Conservation (phyloP, 345 rosid species). For the Cardamine occulta region DNA sequence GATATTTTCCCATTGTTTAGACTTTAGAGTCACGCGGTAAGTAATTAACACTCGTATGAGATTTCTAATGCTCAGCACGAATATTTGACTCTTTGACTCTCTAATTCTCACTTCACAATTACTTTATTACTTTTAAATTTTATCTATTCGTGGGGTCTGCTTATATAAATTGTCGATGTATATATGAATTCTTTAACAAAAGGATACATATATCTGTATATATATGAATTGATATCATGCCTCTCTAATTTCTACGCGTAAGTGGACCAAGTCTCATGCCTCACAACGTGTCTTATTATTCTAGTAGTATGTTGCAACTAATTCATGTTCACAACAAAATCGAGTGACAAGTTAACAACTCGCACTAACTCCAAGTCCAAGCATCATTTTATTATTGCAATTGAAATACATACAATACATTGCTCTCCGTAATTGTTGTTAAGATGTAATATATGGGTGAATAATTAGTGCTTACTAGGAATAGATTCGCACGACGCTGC, state of each 20-base stretch:
- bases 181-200: too few species aligned
- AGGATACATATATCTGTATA: neutral
- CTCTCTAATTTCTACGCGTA: conserved; percentile 26
- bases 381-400: neutral
- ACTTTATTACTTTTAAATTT: neutral
- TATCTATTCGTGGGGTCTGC: neutral
- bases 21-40: neutral
- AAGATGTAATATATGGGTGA: neutral
- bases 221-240: neutral
- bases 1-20: neutral
- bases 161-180: neutral
- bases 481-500: too few species aligned
- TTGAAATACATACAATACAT: neutral
- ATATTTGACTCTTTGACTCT: conserved; percentile 19
- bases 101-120: neutral
- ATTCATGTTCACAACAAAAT: conserved; percentile 23
- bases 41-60: neutral
- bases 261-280: conserved; percentile 38
- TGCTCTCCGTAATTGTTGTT: neutral
- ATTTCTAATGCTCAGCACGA: conserved; percentile 28
- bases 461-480: too few species aligned
- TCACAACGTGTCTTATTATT: conserved; percentile 28
- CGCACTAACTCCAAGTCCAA: conserved; percentile 32
- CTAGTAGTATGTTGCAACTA: neutral
- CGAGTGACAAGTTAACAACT: conserved; percentile 38